These are phyloP conservation scores for Cystofilobasidium macerans DNA, from an alignment of 768 basidiomycete genomes.

Conservation along the genomic window DNA sequence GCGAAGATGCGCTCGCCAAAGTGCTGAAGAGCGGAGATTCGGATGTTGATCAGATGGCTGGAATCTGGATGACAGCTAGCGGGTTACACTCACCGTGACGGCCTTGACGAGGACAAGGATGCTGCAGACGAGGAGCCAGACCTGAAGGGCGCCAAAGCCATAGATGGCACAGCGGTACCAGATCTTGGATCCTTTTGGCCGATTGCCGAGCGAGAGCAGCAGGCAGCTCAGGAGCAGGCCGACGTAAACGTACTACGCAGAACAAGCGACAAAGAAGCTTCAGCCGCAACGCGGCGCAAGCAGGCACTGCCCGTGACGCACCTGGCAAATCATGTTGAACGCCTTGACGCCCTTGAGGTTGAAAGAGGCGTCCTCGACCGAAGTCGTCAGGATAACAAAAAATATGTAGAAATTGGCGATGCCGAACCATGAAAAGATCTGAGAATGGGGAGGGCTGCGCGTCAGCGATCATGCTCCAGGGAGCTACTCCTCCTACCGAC, in stretches of 20 bases:
- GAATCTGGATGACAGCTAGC: background rate
- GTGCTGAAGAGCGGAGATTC: slow-evolving; percentile 42
- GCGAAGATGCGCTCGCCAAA: slow-evolving; percentile 52
- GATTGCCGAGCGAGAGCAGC: slow-evolving; percentile 74
- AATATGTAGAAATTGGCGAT: slow-evolving; percentile 52
- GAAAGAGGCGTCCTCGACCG: slow-evolving; percentile 48
- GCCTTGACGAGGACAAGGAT: slow-evolving; percentile 2
- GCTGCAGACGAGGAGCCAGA: slow-evolving; percentile 43
- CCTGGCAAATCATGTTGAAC: slow-evolving; percentile 77
- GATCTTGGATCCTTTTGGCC: slow-evolving; percentile 76
- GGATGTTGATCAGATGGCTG: background rate
- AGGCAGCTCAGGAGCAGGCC: slow-evolving; percentile 75
- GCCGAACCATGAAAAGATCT: slow-evolving; percentile 78
- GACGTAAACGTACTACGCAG: slow-evolving; percentile 50
- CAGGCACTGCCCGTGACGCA: slow-evolving; percentile 49
- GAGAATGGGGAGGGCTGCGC: too few species aligned
- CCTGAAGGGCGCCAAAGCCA: slow-evolving; percentile 58
- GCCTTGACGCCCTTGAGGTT: slow-evolving; percentile 49
- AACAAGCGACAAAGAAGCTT: background rate
- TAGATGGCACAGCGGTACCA: slow-evolving; percentile 72
- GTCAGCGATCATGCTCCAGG: too few species aligned
- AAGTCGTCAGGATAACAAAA: slow-evolving; percentile 52
- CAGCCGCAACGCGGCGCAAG: background rate
- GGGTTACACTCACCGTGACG: background rate
- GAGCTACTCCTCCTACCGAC: too few species aligned